Base-by-base conservation (phyloP, 2,329 filamentous ascomycete species). In the Cordyceps cicadae region DNA sequence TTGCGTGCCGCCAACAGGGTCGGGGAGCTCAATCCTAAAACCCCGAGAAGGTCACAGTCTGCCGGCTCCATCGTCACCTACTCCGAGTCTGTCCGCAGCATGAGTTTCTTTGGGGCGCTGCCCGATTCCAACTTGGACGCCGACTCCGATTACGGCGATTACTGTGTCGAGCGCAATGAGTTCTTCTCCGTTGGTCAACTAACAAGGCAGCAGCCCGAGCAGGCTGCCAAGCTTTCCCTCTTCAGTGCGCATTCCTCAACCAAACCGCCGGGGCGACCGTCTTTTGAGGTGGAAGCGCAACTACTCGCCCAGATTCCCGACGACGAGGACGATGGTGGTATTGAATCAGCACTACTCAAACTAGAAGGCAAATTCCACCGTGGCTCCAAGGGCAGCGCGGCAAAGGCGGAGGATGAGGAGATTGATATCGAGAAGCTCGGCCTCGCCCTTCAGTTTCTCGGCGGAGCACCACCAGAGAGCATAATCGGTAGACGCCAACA, bases 301-400 rank as follows among this genome's bases (percentile, higher is more conserved):
- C 90, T 90, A 67, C 83, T 99, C 59, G 90, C 92, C 2, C 87
- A 89, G 60, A 90, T 97, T 29, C 91, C 93, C 0, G 92, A 97
- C 69, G 90, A 95, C 43, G 71, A 77, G 17, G 82, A 87, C 63
- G 90, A 95, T 69, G 91, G 91, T 7, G 93, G 93, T 14, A 87
- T 97, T 29, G 94, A 97, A 70, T 92, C 92, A n/a, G 90, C 94
- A 0, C 73, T 99, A 55, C 75, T 92, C 67, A 99, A 97, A 69
- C 80, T 99, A 0, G 94, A 99, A 75, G 94, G 94, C 11, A 93
- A 85, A 66, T 94, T 87, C 66, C 82, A 87, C 69, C 86, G 81
- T 66, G 83, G 73, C 66, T 64, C 71, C 0, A 70, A 71, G 32
- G 75, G 61, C 41, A 29, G 29, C 51, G 41, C 54, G 11, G 60